Evolutionary conservation across 2,329 filamentous ascomycete genomes (phyloP).

Genomic region (Trichophyton equinum): DNA sequence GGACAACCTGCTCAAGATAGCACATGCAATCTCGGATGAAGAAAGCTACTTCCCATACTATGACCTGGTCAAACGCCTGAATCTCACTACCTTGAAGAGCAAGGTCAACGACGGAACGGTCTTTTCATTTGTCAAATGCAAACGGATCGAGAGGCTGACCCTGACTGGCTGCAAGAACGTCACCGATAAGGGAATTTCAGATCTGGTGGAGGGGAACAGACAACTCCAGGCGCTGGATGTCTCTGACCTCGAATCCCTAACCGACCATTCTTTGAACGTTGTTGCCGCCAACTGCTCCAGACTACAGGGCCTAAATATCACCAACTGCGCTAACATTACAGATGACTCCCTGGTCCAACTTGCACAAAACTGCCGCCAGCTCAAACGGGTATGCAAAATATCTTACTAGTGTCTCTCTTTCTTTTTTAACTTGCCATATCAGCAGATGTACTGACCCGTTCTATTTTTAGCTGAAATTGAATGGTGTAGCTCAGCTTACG

Average conservation of each 20-base stretch:
- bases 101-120: conserved; percentile 84
- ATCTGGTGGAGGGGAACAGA: conserved; percentile 64
- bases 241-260: conserved; percentile 64
- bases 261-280: conserved; percentile 63
- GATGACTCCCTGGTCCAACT: conserved; percentile 74
- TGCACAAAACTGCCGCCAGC: conserved; percentile 67
- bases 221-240: conserved; percentile 83
- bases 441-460: conserved; percentile 20
- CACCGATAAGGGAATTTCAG: conserved; percentile 70
- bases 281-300: conserved; percentile 72
- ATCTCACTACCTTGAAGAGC: conserved; percentile 65
- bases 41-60: conserved; percentile 80
- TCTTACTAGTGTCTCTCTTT: neutral
- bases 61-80: conserved; percentile 82
- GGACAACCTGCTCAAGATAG: conserved; percentile 68
- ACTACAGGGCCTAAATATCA: conserved; percentile 86
- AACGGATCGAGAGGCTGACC: conserved; percentile 81
- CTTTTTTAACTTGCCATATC: neutral
- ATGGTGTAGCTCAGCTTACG: conserved; percentile 74
- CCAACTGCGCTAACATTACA: conserved; percentile 69
- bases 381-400: conserved; percentile 59
- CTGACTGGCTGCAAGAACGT: conserved; percentile 78
- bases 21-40: conserved; percentile 57
- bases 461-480: conserved; percentile 68
- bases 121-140: conserved; percentile 67